A percentile compares a stretch with the other conserved stretches of the same genome.
Evolutionary conservation across 2,329 filamentous ascomycete genomes (phyloP).

Genomic region (Penicillium sp.): DNA sequence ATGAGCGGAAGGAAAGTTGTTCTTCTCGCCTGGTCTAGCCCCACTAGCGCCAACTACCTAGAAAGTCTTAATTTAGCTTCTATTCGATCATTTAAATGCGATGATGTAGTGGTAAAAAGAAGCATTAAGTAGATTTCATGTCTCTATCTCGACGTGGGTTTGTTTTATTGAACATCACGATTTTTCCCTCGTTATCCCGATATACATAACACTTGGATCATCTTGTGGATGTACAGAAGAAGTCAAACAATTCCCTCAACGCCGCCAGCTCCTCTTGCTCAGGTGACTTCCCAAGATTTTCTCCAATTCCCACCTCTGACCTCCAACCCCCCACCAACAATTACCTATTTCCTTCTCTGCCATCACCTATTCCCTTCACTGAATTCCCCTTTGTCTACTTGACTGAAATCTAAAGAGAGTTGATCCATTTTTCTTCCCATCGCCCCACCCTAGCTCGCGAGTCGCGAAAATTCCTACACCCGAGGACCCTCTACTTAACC

Average conservation of each 20-base stretch:
- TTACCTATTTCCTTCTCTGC: not conserved
- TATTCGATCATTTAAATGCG: not conserved
- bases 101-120: not conserved
- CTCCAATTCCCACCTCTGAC: not conserved
- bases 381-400: constrained; percentile 14
- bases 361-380: constrained; percentile 2
- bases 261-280: constrained; percentile 1
- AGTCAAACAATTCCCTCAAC: not conserved
- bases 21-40: constrained; percentile 3
- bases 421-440: constrained; percentile 30
- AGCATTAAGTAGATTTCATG: not conserved
- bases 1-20: constrained; percentile 2
- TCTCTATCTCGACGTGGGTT: too few species aligned
- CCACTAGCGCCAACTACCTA: constrained; percentile 1
- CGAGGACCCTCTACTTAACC: not conserved
- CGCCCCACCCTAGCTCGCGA: constrained; percentile 41
- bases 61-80: not conserved
- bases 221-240: not conserved
- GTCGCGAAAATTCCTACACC: constrained; percentile 28
- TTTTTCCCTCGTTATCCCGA: too few species aligned
- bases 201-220: too few species aligned
- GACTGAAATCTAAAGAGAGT: constrained; percentile 15
- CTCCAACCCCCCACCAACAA: not conserved
- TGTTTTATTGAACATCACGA: not conserved
- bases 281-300: not conserved